phyloP scores from a whole-genome alignment of 257 asterid species.

The Solanum acaule region DNA sequence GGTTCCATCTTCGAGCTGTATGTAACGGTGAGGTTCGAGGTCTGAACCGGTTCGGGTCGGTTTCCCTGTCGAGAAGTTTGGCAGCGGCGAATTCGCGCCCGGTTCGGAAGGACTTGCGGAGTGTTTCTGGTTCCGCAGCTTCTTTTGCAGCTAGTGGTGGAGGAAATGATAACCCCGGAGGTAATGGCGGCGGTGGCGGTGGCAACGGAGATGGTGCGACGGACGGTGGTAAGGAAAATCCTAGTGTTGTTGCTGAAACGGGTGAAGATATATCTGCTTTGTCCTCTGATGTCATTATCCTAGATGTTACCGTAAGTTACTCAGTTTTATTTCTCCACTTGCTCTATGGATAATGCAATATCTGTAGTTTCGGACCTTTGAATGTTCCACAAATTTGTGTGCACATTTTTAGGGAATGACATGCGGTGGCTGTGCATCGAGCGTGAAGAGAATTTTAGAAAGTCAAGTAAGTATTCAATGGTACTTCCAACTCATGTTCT shows the following conservation, averaged over 20 bases:
- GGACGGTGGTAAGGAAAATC: conserved; percentile 49
- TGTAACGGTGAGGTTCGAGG: background rate
- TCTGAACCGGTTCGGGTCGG: conserved; percentile 22
- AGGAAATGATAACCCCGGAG: conserved; percentile 33
- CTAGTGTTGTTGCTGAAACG: conserved; percentile 37
- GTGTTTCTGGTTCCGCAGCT: conserved; percentile 43
- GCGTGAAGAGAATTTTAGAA: conserved; percentile 49
- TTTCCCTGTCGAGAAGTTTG: conserved; percentile 12
- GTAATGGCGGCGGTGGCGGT: conserved; percentile 44
- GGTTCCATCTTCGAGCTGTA: conserved; percentile 18
- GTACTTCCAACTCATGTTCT: background rate
- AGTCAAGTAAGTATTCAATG: conserved; percentile 26
- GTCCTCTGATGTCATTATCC: conserved; percentile 76
- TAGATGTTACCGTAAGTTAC: conserved; percentile 74
- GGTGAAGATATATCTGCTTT: conserved; percentile 48
- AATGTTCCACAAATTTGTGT: background rate
- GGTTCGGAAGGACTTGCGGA: conserved; percentile 19
- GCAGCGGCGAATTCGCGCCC: conserved; percentile 10
- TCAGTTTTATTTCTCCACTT: background rate
- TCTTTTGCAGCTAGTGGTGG: conserved; percentile 73
- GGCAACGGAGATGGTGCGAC: conserved; percentile 44
- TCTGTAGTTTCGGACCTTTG: background rate
- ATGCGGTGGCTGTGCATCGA: conserved; percentile 48
- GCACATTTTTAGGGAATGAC: conserved; percentile 34
- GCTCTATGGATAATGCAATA: background rate